These are phyloP conservation scores for Cladosporium austrohemisphaericum DNA, from an alignment of 2,329 filamentous ascomycete species.

Conservation along the genomic window DNA sequence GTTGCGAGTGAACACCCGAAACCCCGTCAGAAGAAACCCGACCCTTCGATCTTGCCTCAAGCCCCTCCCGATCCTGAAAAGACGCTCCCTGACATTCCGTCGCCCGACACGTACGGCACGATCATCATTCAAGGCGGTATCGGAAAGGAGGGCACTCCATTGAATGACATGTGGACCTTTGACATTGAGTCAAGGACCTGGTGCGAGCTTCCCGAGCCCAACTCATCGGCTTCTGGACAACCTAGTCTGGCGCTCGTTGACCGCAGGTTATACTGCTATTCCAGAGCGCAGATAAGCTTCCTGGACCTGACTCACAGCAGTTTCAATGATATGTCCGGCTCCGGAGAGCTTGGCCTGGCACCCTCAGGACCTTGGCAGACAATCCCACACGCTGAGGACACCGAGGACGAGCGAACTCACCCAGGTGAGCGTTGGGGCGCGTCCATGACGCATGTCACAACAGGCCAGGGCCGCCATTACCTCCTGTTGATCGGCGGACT, in stretches of 20 bases:
- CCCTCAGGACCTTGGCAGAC: slow-evolving; percentile 39
- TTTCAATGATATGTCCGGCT: slow-evolving; percentile 15
- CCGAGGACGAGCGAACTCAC: slow-evolving; percentile 36
- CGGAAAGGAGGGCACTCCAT: slow-evolving; percentile 24
- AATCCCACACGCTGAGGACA: slow-evolving; percentile 34
- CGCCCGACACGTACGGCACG: slow-evolving; percentile 44
- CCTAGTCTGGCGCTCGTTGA: slow-evolving; percentile 44
- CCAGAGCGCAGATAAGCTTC: slow-evolving; percentile 18
- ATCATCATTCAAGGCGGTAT: slow-evolving; percentile 51
- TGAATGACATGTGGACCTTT: slow-evolving; percentile 45
- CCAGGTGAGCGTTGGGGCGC: slow-evolving; percentile 44
- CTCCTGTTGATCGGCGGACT: slow-evolving; percentile 51
- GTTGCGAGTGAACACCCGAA: slow-evolving; percentile 40
- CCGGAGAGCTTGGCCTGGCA: slow-evolving; percentile 18
- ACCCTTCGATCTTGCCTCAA: slow-evolving; percentile 32
- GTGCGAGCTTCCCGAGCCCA: slow-evolving; percentile 45
- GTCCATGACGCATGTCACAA: slow-evolving; percentile 46
- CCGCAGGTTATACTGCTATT: slow-evolving; percentile 37
- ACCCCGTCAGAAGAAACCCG: slow-evolving; percentile 29
- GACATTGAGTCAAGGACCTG: slow-evolving; percentile 41
- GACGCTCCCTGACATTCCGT: slow-evolving; percentile 40
- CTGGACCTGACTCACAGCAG: slow-evolving; percentile 20
- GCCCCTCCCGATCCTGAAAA: slow-evolving; percentile 40
- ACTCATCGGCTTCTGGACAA: slow-evolving; percentile 30
- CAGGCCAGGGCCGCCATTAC: slow-evolving; percentile 52